Conservation (phyloP, 352 stramenopile species). For the Thalassiosira hispida region DNA sequence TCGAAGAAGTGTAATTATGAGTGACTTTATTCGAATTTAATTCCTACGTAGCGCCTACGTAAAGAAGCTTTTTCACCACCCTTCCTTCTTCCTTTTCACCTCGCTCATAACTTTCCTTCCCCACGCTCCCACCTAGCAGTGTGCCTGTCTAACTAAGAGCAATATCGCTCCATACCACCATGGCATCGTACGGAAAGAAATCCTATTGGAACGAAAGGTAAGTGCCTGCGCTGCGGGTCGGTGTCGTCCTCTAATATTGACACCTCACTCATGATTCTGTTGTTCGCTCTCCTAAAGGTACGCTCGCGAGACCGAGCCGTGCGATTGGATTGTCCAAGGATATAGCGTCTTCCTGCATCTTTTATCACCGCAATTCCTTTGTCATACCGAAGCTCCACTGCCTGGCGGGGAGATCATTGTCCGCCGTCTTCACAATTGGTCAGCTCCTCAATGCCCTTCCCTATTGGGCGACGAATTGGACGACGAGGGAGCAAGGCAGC, state of each 20-base stretch:
- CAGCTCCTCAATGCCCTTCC: conserved; percentile 9
- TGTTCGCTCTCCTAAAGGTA: conserved; percentile 18
- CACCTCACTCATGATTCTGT: too few species aligned
- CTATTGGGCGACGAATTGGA: conserved; percentile 7
- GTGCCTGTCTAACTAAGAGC: too few species aligned
- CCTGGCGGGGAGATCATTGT: conserved; percentile 39
- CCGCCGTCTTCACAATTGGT: conserved; percentile 20
- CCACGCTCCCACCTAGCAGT: too few species aligned
- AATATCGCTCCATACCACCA: conserved; percentile 2
- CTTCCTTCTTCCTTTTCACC: too few species aligned
- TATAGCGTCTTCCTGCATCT: conserved; percentile 42
- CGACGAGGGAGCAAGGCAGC: conserved; percentile 17
- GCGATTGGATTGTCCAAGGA: conserved; percentile 46
- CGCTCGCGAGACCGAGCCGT: conserved; percentile 32
- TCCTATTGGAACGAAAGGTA: conserved; percentile 55
- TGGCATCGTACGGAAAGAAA: conserved; percentile 58
- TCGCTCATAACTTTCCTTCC: too few species aligned
- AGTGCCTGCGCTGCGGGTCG: too few species aligned
- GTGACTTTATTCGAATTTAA: too few species aligned
- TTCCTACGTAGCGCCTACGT: too few species aligned
- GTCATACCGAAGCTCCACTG: conserved; percentile 16
- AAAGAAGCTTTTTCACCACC: too few species aligned
- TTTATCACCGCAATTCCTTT: conserved; percentile 34
- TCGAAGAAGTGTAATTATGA: too few species aligned
- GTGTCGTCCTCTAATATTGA: too few species aligned